Conservation (phyloP, 768 basidiomycete genomes). For the Termitomyces sp. region DNA sequence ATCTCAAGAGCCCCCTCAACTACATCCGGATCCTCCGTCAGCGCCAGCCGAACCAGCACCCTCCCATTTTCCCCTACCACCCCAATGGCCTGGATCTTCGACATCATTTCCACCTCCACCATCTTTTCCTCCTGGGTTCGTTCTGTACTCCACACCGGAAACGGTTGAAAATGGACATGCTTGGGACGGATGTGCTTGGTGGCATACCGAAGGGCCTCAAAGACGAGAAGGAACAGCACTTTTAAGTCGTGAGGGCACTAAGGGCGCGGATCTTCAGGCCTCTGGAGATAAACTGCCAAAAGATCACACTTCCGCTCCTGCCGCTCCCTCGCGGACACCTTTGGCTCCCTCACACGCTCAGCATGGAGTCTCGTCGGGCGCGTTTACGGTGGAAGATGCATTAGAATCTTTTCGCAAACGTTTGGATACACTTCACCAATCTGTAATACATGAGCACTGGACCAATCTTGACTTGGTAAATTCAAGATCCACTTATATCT, state of each 20-base stretch:
- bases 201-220: background rate
- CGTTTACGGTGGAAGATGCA: background rate
- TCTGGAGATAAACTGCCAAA: background rate
- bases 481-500: background rate
- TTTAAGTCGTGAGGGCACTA: background rate
- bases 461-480: conserved; percentile 8
- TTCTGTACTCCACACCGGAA: background rate
- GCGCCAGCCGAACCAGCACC: background rate
- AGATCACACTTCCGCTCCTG: background rate
- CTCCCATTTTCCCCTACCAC: background rate
- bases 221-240: background rate
- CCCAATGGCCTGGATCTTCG: background rate
- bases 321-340: background rate
- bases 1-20: background rate
- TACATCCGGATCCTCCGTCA: background rate
- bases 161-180: background rate
- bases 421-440: background rate
- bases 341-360: background rate
- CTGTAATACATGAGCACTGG: conserved; percentile 1
- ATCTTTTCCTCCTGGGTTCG: background rate
- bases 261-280: no score
- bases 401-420: background rate
- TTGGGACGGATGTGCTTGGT: background rate
- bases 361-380: background rate
- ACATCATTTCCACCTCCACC: background rate